These are phyloP conservation scores for Perilla frutescens DNA, from an alignment of 257 asterid genomes.

Conservation along the genomic window DNA sequence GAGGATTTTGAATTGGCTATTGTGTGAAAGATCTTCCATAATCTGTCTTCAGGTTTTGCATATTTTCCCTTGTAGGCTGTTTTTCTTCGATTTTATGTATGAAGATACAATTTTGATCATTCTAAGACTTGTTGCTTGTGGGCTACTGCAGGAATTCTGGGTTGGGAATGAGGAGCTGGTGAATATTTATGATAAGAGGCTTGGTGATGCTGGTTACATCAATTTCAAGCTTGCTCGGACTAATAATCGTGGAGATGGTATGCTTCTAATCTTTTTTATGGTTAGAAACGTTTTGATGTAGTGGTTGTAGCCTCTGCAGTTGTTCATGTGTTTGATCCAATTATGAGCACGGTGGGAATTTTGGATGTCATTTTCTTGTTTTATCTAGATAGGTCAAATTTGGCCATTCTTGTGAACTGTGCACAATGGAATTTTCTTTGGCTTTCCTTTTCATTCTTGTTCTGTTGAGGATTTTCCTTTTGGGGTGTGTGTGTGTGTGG, in stretches of 20 bases:
- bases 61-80: background rate
- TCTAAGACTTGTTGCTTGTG: constrained; percentile 15
- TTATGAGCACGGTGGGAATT: background rate
- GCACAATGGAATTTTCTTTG: constrained; percentile 14
- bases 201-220: constrained; percentile 91
- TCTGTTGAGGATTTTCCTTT: constrained; percentile 16
- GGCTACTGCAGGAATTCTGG: constrained; percentile 79
- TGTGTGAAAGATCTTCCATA: constrained; percentile 91
- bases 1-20: constrained; percentile 85
- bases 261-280: background rate
- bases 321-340: background rate
- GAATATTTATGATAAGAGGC: constrained; percentile 84
- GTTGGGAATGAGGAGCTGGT: constrained; percentile 97
- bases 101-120: background rate
- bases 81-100: constrained; percentile 2
- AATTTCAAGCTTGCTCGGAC: constrained; percentile 91
- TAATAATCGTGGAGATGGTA: constrained; percentile 98
- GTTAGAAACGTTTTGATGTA: background rate
- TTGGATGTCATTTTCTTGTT: background rate
- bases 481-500: background rate
- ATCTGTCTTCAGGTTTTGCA: constrained; percentile 91
- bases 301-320: constrained; percentile 3
- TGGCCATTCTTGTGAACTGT: constrained; percentile 10
- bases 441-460: constrained; percentile 12
- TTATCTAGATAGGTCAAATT: constrained; percentile 9